Conservation (phyloP, 306 rosid genomes). For the Sindora glabra region DNA sequence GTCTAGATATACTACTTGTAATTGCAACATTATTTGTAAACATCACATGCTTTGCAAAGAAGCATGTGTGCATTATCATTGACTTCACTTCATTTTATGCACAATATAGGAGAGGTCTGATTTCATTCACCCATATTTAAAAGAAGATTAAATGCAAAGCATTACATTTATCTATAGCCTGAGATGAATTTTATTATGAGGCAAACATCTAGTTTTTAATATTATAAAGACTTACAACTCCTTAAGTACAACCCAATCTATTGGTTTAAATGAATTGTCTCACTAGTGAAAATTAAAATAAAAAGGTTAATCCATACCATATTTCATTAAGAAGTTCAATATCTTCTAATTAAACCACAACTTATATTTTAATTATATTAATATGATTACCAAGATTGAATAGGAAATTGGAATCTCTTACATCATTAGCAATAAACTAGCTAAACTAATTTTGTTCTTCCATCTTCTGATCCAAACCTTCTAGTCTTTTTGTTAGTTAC, state of each 20-base stretch:
- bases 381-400: background rate
- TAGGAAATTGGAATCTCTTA: constrained; percentile 25
- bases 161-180: background rate
- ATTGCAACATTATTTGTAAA: too few relatives aligned
- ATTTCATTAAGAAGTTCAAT: background rate
- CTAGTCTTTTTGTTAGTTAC: constrained; percentile 61
- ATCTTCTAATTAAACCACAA: background rate
- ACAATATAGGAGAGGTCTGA: constrained; percentile 70
- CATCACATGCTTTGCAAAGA: too few relatives aligned
- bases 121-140: constrained; percentile 54
- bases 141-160: background rate
- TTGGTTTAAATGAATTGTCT: background rate
- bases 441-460: constrained; percentile 56
- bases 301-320: background rate
- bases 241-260: background rate
- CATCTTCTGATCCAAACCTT: constrained; percentile 55
- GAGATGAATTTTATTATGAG: background rate
- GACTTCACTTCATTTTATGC: too few relatives aligned
- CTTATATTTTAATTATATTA: background rate
- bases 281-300: background rate
- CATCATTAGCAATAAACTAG: constrained; percentile 55
- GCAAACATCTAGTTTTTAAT: background rate
- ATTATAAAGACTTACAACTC: too few relatives aligned
- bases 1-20: too few relatives aligned
- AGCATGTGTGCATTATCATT: too few relatives aligned